A percentile compares a stretch with the other conserved stretches of the same genome.
Evolutionary conservation across 2,329 filamentous ascomycete species (phyloP).

Genomic region (Sclerotinia spermophila): DNA sequence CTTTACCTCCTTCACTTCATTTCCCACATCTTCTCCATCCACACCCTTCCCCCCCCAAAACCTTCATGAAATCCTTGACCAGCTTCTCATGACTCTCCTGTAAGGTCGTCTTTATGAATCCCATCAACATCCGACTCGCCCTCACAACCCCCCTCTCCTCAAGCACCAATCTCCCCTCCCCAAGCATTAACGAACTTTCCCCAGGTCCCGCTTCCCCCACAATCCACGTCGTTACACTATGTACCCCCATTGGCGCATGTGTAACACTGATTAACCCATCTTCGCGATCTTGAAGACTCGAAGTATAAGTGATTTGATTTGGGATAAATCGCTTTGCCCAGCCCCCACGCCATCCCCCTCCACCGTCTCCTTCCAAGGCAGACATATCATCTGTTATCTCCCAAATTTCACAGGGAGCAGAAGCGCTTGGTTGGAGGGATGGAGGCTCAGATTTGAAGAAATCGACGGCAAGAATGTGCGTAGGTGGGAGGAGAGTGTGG

Average conservation of each 20-base stretch:
- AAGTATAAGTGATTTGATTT: conserved; percentile 30
- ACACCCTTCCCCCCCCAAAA: conserved; percentile 39
- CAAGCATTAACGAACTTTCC: conserved; percentile 32
- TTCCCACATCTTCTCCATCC: background rate
- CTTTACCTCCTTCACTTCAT: background rate
- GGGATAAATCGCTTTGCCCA: conserved; percentile 48
- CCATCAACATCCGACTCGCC: conserved; percentile 70
- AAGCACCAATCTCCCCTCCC: conserved; percentile 71
- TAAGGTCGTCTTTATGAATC: conserved; percentile 76
- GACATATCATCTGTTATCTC: conserved; percentile 39
- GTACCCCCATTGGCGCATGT: conserved; percentile 35
- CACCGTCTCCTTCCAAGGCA: conserved; percentile 50
- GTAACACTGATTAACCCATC: conserved; percentile 32
- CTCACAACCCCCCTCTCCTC: conserved; percentile 76
- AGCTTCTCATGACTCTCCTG: conserved; percentile 69
- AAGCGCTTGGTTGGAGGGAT: conserved; percentile 56
- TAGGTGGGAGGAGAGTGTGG: conserved; percentile 59
- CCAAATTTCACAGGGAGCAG: conserved; percentile 26
- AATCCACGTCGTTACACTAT: conserved; percentile 61
- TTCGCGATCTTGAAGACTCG: conserved; percentile 24
- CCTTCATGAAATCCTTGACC: conserved; percentile 56
- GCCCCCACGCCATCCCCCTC: conserved; percentile 71
- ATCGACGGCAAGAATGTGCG: conserved; percentile 1
- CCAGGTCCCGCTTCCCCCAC: conserved; percentile 62
- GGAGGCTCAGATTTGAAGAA: conserved; percentile 44